Percentiles rank a stretch among this genome's conserved stretches.
Evolutionary conservation across 2,329 filamentous ascomycete species (phyloP).

Genomic region (Pseudogymnoascus sp.): DNA sequence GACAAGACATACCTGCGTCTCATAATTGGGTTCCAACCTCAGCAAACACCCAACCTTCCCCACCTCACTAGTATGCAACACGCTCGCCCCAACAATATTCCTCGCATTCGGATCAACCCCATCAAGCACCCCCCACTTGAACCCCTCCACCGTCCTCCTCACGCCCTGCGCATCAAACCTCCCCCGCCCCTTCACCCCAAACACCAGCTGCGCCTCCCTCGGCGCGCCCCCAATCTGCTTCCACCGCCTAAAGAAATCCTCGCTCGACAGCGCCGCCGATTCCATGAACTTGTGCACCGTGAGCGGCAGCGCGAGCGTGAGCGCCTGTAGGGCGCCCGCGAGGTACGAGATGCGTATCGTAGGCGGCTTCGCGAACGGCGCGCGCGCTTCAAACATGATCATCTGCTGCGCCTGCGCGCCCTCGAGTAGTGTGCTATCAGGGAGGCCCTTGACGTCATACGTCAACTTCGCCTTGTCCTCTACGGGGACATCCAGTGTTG

Average conservation of each 20-base stretch:
- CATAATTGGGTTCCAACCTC: slow-evolving; percentile 89
- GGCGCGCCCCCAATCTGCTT: slow-evolving; percentile 90
- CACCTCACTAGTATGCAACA: slow-evolving; percentile 68
- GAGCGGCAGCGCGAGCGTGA: slow-evolving; percentile 85
- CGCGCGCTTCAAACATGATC: slow-evolving; percentile 84
- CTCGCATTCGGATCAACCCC: slow-evolving; percentile 85
- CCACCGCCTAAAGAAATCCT: slow-evolving; percentile 99
- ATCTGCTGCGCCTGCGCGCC: slow-evolving; percentile 83
- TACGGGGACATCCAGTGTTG: slow-evolving; percentile 75
- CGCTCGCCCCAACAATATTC: slow-evolving; percentile 89
- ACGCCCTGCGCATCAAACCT: slow-evolving; percentile 58
- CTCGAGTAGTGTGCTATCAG: slow-evolving; percentile 69
- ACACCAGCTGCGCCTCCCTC: slow-evolving; percentile 81
- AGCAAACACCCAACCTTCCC: slow-evolving; percentile 93
- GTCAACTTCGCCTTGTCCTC: slow-evolving; percentile 59
- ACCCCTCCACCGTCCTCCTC: slow-evolving; percentile 66
- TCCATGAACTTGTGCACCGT: slow-evolving; percentile 96
- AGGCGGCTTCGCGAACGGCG: slow-evolving; percentile 72
- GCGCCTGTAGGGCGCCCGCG: slow-evolving; percentile 82
- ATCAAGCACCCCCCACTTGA: slow-evolving; percentile 79
- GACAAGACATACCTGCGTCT: slow-evolving; percentile 63
- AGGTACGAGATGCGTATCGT: slow-evolving; percentile 93
- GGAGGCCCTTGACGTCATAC: slow-evolving; percentile 80
- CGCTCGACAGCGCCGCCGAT: slow-evolving; percentile 70
- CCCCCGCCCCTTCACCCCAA: slow-evolving; percentile 54